These are phyloP conservation scores for Sporothrix pallida DNA, from an alignment of 2,329 filamentous ascomycete species.

Conservation along the genomic window DNA sequence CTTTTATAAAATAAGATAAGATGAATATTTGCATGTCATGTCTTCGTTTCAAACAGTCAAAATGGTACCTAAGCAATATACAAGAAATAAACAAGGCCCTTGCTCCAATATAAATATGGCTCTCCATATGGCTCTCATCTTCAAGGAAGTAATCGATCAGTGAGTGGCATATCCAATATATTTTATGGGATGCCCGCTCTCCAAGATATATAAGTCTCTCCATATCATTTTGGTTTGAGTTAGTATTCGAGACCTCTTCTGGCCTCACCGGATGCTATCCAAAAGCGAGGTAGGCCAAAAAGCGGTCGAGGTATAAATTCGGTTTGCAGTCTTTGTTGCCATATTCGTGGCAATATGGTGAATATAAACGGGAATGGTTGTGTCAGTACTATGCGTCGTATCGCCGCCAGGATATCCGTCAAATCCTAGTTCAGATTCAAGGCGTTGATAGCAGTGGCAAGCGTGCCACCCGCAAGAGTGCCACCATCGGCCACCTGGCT, in stretches of 20 bases:
- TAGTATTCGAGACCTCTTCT: neutral
- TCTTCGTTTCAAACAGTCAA: constrained; percentile 17
- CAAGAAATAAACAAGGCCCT: neutral
- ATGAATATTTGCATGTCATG: constrained; percentile 19
- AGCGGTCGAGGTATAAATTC: neutral
- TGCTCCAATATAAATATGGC: neutral
- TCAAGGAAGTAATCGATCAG: neutral
- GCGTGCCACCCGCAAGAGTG: constrained; percentile 32
- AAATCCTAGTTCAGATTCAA: neutral
- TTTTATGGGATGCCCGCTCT: neutral
- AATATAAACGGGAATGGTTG: neutral
- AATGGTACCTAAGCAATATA: constrained; percentile 22
- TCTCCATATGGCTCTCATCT: neutral
- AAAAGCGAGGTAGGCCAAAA: neutral
- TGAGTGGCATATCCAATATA: neutral
- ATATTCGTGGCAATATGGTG: neutral
- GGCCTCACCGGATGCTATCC: neutral
- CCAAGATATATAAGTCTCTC: neutral
- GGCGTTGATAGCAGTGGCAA: constrained; percentile 11
- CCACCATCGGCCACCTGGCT: constrained; percentile 31
- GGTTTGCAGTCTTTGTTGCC: constrained; percentile 15
- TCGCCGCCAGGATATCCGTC: neutral
- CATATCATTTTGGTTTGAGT: neutral
- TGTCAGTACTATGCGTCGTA: neutral
- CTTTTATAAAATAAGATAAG: neutral